Evolutionary conservation across 2,329 filamentous ascomycete species (phyloP).

Genomic region (Capronia americana): DNA sequence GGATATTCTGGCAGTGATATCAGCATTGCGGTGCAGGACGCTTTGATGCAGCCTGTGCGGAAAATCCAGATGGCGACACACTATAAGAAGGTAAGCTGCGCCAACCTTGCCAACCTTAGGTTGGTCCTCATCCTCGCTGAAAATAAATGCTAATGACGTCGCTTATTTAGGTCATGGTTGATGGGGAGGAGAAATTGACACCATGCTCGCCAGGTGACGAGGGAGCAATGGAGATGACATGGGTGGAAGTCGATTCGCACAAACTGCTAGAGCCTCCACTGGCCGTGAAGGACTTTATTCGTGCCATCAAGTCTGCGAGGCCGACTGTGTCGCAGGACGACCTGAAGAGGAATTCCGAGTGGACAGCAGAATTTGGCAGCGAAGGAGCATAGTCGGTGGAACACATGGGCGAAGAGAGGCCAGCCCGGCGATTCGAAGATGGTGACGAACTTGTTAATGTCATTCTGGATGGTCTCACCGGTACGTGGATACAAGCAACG

Average conservation of each 20-base stretch:
- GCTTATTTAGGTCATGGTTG: slow-evolving; percentile 69
- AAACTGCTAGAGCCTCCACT: slow-evolving; percentile 85
- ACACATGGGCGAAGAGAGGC: not conserved
- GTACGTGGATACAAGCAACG: slow-evolving; percentile 10
- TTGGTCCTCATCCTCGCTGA: not conserved
- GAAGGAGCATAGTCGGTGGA: slow-evolving; percentile 68
- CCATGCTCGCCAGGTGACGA: slow-evolving; percentile 92
- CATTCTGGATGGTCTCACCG: not conserved
- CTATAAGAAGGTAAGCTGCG: slow-evolving; percentile 80
- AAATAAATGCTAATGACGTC: not conserved
- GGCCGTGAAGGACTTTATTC: slow-evolving; percentile 88
- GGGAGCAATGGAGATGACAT: slow-evolving; percentile 89
- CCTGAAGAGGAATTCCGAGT: slow-evolving; percentile 81
- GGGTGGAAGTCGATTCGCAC: slow-evolving; percentile 84
- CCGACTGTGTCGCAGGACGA: slow-evolving; percentile 92
- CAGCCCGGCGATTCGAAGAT: not conserved
- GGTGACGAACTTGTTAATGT: not conserved
- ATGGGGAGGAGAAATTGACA: slow-evolving; percentile 67
- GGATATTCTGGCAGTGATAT: slow-evolving; percentile 98
- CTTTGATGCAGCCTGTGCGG: slow-evolving; percentile 94
- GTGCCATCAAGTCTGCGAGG: slow-evolving; percentile 84
- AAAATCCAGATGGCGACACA: slow-evolving; percentile 98
- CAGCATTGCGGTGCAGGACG: slow-evolving; percentile 91
- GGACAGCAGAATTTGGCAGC: slow-evolving; percentile 95
- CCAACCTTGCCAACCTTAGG: not conserved